Percentiles rank a stretch among this genome's conserved stretches.
phyloP scores from a whole-genome alignment of 371 early-diverging fungal genomes.

The Rhizopus arrhizus region DNA sequence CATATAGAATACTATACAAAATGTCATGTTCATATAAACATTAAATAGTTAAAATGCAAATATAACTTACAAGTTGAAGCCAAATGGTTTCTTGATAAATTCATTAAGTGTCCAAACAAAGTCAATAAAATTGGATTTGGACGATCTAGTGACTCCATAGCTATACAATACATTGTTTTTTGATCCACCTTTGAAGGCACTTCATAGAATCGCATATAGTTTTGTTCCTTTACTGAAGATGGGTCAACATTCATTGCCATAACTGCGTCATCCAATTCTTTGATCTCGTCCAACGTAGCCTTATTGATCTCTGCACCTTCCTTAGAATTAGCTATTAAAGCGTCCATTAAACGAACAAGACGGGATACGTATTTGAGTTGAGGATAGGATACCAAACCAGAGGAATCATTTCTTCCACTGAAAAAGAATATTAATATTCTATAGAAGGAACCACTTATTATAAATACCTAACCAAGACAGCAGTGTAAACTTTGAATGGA shows the following conservation, averaged over 20 bases:
- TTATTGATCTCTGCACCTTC: not conserved
- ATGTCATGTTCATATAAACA: not conserved
- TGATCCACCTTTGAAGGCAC: constrained; percentile 4
- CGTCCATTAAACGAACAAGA: constrained; percentile 52
- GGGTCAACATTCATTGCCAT: constrained; percentile 27
- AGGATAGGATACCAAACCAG: not conserved
- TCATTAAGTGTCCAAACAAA: constrained; percentile 65
- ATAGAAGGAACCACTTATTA: not conserved
- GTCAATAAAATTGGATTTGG: constrained; percentile 52
- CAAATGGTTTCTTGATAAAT: constrained; percentile 55
- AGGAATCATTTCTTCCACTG: not conserved
- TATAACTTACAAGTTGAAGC: constrained; percentile 60
- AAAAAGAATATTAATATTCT: not conserved
- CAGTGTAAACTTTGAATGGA: constrained; percentile 59
- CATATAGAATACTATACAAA: constrained; percentile 58
- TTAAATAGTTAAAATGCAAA: not conserved
- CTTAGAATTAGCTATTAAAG: constrained; percentile 7
- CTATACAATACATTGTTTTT: not conserved
- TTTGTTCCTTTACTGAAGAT: constrained; percentile 19
- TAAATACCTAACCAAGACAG: constrained; percentile 46
- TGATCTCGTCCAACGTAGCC: constrained; percentile 18
- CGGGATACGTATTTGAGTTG: constrained; percentile 43
- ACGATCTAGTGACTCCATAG: not conserved
- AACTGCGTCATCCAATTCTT: constrained; percentile 23
- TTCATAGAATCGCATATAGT: constrained; percentile 22